Conservation (phyloP, 2,329 filamentous ascomycete genomes). For the Hypoxylon sp. region DNA sequence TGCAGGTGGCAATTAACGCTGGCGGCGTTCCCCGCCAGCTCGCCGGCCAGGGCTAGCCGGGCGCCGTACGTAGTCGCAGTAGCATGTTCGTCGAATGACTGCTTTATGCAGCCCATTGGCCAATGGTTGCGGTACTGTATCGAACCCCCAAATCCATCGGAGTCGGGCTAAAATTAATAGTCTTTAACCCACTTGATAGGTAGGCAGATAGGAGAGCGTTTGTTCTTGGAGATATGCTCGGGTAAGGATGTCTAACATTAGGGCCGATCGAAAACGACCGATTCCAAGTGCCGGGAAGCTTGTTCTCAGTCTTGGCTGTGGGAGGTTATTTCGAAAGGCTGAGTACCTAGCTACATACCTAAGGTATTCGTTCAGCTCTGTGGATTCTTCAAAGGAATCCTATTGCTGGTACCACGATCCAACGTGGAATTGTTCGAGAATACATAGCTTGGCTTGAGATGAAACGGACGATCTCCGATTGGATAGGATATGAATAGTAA, state of each 20-base stretch:
- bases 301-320: conserved; percentile 5
- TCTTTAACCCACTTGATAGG: conserved; percentile 7
- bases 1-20: conserved; percentile 18
- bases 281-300: conserved; percentile 1
- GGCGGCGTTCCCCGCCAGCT: conserved; percentile 23
- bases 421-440: background rate
- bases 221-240: conserved; percentile 7
- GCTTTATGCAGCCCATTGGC: conserved; percentile 11
- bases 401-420: background rate
- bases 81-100: conserved; percentile 7
- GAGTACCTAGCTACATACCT: too few relatives aligned
- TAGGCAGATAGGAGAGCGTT: conserved; percentile 8
- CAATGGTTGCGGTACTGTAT: conserved; percentile 7
- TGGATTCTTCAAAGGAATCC: background rate
- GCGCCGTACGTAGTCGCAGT: conserved; percentile 12
- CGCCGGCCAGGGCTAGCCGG: conserved; percentile 16
- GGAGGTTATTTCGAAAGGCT: background rate
- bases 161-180: conserved; percentile 4
- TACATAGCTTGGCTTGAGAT: background rate
- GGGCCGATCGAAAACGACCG: conserved; percentile 17
- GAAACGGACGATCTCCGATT: conserved; percentile 15
- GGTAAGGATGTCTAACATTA: conserved; percentile 13
- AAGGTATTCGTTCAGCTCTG: background rate
- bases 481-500: background rate
- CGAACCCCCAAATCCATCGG: background rate